phyloP scores from a whole-genome alignment of 2,329 filamentous ascomycete species.

The Epichloe hybrida region DNA sequence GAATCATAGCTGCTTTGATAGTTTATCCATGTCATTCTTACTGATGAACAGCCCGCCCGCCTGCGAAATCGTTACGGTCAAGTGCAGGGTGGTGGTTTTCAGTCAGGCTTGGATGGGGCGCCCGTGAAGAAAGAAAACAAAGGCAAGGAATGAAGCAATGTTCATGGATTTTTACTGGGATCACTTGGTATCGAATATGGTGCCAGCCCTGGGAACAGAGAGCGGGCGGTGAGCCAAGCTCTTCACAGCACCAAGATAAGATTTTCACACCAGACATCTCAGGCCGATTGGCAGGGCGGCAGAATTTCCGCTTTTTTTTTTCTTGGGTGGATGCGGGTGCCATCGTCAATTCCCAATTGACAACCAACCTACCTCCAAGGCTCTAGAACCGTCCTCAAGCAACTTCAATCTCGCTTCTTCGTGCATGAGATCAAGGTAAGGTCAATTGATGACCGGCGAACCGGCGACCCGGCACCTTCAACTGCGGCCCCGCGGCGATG shows the following conservation, averaged over 20 bases:
- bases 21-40: too few species aligned
- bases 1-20: too few species aligned
- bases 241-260: background rate
- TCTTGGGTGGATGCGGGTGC: background rate
- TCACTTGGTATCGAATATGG: background rate
- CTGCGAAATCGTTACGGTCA: too few species aligned
- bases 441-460: background rate
- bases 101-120: too few species aligned
- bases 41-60: too few species aligned
- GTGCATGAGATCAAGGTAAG: background rate
- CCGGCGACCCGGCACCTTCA: background rate
- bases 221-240: slow-evolving; percentile 4
- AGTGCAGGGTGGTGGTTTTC: too few species aligned
- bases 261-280: background rate
- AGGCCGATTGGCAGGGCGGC: background rate
- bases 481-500: background rate
- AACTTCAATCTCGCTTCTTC: background rate
- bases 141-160: too few species aligned
- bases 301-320: slow-evolving; percentile 6
- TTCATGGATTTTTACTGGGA: too few species aligned
- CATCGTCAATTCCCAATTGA: background rate
- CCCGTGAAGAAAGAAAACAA: too few species aligned
- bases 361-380: background rate
- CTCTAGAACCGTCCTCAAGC: background rate
- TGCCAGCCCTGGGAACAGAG: too few species aligned